Percentiles rank a stretch among this genome's conserved stretches.
These are phyloP conservation scores for Acacia melanoxylon DNA, from an alignment of 306 rosid genomes.

Conservation along the genomic window DNA sequence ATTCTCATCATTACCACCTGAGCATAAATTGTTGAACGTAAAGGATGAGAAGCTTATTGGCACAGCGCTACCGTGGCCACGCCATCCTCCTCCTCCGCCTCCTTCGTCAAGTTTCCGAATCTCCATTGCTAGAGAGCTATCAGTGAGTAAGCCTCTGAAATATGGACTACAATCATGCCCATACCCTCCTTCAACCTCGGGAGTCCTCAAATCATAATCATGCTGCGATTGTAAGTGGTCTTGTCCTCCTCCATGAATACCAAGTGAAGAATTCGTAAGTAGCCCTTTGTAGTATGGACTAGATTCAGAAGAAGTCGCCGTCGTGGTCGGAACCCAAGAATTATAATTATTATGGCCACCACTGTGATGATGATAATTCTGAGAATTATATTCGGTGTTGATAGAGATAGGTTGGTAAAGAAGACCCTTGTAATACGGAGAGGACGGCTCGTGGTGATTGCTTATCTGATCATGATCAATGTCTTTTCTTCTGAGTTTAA, in stretches of 20 bases:
- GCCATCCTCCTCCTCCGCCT: not conserved
- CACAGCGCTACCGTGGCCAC: not conserved
- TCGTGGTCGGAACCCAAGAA: not conserved
- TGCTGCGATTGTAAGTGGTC: not conserved
- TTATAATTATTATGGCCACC: not conserved
- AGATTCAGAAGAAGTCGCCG: not conserved
- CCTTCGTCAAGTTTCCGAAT: not conserved
- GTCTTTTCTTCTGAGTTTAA: not conserved
- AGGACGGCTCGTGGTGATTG: not conserved
- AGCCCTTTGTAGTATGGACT: constrained; percentile 45
- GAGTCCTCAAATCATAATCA: not conserved
- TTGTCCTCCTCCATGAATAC: not conserved
- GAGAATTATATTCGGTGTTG: not conserved
- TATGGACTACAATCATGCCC: constrained; percentile 28
- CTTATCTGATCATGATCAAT: not conserved
- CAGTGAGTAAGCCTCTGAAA: constrained; percentile 43
- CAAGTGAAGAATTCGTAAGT: not conserved
- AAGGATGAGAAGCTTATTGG: not conserved
- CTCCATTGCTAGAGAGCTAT: constrained; percentile 23
- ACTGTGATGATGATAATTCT: not conserved
- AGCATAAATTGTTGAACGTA: not conserved
- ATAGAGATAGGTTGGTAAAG: not conserved
- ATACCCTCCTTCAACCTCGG: not conserved
- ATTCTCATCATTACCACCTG: not conserved
- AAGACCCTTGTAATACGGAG: constrained; percentile 1